Conservation (phyloP, 2,329 filamentous ascomycete species). For the Penicillium aurantiogriseum region DNA sequence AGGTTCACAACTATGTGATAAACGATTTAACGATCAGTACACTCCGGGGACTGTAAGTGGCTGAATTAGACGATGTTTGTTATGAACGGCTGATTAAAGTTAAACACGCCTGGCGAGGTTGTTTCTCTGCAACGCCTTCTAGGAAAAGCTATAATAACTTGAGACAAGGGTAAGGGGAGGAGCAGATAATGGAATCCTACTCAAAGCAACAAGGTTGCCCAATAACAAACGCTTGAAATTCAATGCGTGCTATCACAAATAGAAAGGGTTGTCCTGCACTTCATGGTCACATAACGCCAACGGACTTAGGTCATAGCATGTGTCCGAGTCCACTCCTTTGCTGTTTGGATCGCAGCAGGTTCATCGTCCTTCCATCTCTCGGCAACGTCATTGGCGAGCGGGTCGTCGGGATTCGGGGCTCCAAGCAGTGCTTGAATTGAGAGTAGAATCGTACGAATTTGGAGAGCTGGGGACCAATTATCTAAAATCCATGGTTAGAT, state of each 20-base stretch:
- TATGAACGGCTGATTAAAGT: neutral
- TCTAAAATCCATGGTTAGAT: constrained; percentile 52
- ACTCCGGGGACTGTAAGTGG: neutral
- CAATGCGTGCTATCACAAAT: constrained; percentile 15
- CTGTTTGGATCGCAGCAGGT: constrained; percentile 85
- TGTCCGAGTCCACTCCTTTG: constrained; percentile 84
- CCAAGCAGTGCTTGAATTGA: constrained; percentile 96
- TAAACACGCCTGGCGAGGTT: neutral
- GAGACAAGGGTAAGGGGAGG: constrained; percentile 3
- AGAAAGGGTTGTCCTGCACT: constrained; percentile 20
- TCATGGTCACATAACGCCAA: constrained; percentile 35
- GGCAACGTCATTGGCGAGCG: constrained; percentile 95
- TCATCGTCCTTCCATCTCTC: constrained; percentile 98
- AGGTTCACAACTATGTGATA: too few species aligned
- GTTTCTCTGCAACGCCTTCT: constrained; percentile 19
- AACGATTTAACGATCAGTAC: neutral
- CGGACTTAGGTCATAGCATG: constrained; percentile 62
- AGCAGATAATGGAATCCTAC: constrained; percentile 10
- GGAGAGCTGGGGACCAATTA: constrained; percentile 97
- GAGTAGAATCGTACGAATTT: constrained; percentile 97
- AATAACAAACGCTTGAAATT: constrained; percentile 17
- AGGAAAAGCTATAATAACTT: constrained; percentile 1
- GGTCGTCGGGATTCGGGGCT: constrained; percentile 95
- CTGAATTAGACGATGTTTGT: neutral
- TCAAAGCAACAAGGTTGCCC: constrained; percentile 7